These are phyloP conservation scores for Rhexocercosporidium sp. DNA, from an alignment of 2,329 filamentous ascomycete genomes.

Conservation along the genomic window DNA sequence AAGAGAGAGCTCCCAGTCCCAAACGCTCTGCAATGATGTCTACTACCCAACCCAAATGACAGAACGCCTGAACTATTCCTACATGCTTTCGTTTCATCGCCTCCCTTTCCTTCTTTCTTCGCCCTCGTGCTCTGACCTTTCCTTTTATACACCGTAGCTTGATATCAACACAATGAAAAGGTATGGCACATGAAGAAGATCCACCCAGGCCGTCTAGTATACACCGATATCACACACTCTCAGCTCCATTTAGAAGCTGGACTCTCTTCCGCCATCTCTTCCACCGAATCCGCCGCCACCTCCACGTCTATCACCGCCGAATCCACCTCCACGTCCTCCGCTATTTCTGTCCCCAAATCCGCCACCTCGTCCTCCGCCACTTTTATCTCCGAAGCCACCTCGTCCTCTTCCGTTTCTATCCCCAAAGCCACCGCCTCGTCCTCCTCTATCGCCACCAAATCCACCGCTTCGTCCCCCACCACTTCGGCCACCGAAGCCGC, in stretches of 20 bases:
- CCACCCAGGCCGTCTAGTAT: conserved; percentile 20
- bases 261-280: conserved; percentile 12
- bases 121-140: conserved; percentile 2
- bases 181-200: conserved; percentile 7
- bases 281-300: conserved; percentile 16
- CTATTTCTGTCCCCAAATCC: conserved; percentile 21
- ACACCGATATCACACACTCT: conserved; percentile 8
- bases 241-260: conserved; percentile 17
- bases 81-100: conserved; percentile 13
- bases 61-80: conserved; percentile 30
- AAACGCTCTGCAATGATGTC: conserved; percentile 32
- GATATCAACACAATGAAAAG: conserved; percentile 18
- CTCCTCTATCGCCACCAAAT: conserved; percentile 21
- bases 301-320: conserved; percentile 15
- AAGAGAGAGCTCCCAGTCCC: conserved; percentile 11
- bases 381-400: conserved; percentile 14
- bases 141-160: conserved; percentile 20
- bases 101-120: not conserved
- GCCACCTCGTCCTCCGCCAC: conserved; percentile 20
- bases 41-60: conserved; percentile 19
- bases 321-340: conserved; percentile 16
- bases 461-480: conserved; percentile 19
- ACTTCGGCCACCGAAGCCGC: conserved; percentile 19
- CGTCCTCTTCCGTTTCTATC: conserved; percentile 12
- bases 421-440: conserved; percentile 26